Evolutionary conservation across 139 green algal species (phyloP).

Genomic region (Pleodorina starrii): DNA sequence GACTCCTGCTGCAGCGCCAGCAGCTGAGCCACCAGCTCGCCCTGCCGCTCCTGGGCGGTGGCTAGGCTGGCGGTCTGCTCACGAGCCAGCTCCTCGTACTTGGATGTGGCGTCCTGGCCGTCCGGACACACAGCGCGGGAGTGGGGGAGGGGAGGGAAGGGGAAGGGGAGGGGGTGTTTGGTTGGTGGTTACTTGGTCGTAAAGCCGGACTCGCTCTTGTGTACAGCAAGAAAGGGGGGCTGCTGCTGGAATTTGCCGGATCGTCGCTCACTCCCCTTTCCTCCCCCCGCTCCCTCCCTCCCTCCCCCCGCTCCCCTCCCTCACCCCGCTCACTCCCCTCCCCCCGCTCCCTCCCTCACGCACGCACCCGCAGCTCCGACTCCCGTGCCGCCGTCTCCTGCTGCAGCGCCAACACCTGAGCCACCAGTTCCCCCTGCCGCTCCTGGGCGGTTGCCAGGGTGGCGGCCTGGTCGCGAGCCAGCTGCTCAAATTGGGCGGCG

Average conservation of each 20-base stretch:
- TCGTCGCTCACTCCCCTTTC: too few relatives aligned
- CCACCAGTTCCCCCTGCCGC: constrained; percentile 38
- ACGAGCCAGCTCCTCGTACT: background rate
- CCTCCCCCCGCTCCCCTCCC: background rate
- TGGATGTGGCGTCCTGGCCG: constrained; percentile 2
- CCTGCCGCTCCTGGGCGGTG: constrained; percentile 26
- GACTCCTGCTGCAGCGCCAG: constrained; percentile 41
- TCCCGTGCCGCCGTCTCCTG: constrained; percentile 3
- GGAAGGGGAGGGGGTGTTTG: too few relatives aligned
- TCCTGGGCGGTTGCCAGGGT: constrained; percentile 13
- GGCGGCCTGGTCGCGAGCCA: constrained; percentile 12
- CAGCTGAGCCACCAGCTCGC: constrained; percentile 35
- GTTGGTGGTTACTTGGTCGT: too few relatives aligned
- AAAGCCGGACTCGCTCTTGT: too few relatives aligned
- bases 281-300: background rate
- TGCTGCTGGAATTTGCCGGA: too few relatives aligned
- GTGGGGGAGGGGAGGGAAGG: too few relatives aligned
- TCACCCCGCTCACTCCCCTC: background rate
- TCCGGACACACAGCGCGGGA: too few relatives aligned
- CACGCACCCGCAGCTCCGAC: constrained; percentile 27
- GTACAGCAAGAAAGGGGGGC: too few relatives aligned
- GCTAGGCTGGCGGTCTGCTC: background rate
- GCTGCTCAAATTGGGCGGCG: constrained; percentile 25
- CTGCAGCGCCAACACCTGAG: constrained; percentile 10
- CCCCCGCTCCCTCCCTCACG: background rate